A percentile compares a stretch with the other conserved stretches of the same genome.
Conservation (phyloP, 306 rosid species). For the Inga oerstediana region DNA sequence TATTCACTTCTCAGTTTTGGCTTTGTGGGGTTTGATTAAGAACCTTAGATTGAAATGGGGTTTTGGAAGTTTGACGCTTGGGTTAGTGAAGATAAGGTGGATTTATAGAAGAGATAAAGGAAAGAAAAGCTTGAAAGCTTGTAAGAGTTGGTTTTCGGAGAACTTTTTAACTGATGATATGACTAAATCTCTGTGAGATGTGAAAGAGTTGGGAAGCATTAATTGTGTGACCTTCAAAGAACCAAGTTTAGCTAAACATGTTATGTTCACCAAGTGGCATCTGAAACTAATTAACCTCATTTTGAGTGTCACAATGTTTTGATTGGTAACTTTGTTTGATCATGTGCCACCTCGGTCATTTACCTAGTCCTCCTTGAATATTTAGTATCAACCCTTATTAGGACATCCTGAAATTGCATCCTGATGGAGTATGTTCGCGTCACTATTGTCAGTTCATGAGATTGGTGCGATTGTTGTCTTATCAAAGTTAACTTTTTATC, state of each 20-base stretch:
- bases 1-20: not conserved
- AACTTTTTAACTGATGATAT: conserved; percentile 51
- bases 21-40: not conserved
- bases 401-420: not conserved
- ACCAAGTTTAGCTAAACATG: conserved; percentile 29
- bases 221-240: conserved; percentile 29
- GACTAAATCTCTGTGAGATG: not conserved
- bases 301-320: conserved; percentile 25
- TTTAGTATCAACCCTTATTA: not conserved
- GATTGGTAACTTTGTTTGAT: not conserved
- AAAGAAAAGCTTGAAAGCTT: conserved; percentile 13
- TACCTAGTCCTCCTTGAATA: not conserved
- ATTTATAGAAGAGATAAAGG: conserved; percentile 51
- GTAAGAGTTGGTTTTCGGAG: conserved; percentile 65
- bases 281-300: conserved; percentile 19
- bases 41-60: not conserved
- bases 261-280: conserved; percentile 21
- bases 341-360: not conserved
- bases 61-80: conserved; percentile 30
- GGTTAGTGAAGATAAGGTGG: conserved; percentile 31
- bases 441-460: not conserved
- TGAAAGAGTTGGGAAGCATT: not conserved
- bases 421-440: not conserved
- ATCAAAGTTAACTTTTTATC: not conserved
- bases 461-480: not conserved